Evolutionary conservation across 768 basidiomycete genomes (phyloP).

Genomic region (Suillus ampliporus): DNA sequence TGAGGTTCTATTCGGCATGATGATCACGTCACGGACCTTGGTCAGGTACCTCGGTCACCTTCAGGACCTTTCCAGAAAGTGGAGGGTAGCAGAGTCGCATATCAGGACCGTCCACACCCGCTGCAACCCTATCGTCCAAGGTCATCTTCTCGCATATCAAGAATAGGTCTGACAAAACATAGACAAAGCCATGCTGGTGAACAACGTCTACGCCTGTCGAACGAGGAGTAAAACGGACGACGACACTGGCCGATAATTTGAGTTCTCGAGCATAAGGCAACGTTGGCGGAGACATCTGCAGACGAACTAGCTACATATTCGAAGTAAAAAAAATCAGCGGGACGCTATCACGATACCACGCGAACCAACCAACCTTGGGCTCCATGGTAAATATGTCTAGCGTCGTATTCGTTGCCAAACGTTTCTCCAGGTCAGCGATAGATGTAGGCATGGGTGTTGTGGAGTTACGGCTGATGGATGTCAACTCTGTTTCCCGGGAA

Average conservation of each 20-base stretch:
- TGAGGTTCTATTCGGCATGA: conserved; percentile 19
- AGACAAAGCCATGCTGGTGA: conserved; percentile 82
- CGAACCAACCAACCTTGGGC: conserved; percentile 65
- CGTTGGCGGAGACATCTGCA: conserved; percentile 86
- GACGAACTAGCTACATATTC: conserved; percentile 70
- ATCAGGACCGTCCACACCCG: conserved; percentile 66
- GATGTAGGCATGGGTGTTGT: conserved; percentile 59
- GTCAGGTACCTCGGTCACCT: conserved; percentile 63
- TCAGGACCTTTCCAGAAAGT: conserved; percentile 90
- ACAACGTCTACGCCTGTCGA: conserved; percentile 75
- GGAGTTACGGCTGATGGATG: conserved; percentile 58
- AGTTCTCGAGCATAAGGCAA: conserved; percentile 81
- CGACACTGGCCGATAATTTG: conserved; percentile 71
- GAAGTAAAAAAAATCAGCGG: conserved; percentile 13
- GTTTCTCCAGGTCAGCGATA: conserved; percentile 78
- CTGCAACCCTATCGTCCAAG: conserved; percentile 59
- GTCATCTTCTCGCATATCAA: conserved; percentile 87
- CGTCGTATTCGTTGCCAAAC: conserved; percentile 77
- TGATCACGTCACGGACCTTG: conserved; percentile 52
- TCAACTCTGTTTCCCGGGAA: conserved; percentile 63
- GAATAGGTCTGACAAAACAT: conserved; percentile 92
- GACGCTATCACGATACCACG: conserved; percentile 6
- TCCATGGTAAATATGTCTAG: conserved; percentile 97
- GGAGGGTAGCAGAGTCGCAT: conserved; percentile 97
- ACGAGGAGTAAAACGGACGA: conserved; percentile 78